Evolutionary conservation across 2,329 filamentous ascomycete species (phyloP).

Genomic region (Anthostomella pinea): DNA sequence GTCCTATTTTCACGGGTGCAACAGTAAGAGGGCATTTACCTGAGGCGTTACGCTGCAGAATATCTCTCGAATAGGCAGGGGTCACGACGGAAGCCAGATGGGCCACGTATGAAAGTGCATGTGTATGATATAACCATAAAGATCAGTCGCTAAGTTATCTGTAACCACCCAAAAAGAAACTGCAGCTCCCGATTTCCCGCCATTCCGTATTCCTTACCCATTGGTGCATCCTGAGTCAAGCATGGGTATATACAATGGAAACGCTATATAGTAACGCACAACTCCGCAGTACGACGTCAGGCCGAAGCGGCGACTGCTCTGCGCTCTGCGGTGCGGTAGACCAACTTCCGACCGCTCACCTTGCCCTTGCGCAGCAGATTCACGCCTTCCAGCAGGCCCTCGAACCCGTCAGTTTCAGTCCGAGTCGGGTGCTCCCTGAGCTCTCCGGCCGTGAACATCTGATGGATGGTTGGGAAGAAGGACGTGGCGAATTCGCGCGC

Average conservation of each 20-base stretch:
- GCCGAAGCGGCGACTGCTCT: background rate
- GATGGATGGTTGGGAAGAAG: conserved; percentile 8
- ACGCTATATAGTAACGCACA: background rate
- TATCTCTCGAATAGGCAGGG: too few species aligned
- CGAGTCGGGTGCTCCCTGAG: conserved; percentile 7
- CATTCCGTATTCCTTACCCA: too few species aligned
- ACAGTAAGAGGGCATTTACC: too few species aligned
- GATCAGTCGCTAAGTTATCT: too few species aligned
- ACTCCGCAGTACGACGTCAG: background rate
- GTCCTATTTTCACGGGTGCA: too few species aligned
- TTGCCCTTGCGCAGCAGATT: conserved; percentile 4
- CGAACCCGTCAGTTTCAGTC: conserved; percentile 7
- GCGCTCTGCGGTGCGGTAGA: conserved; percentile 6
- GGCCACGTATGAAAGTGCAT: too few species aligned
- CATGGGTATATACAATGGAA: background rate
- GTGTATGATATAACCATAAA: too few species aligned
- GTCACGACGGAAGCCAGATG: too few species aligned
- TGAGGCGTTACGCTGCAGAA: too few species aligned
- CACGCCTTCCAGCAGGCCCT: conserved; percentile 7
- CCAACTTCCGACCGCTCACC: conserved; percentile 7
- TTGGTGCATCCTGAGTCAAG: too few species aligned
- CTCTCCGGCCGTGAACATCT: conserved; percentile 5
- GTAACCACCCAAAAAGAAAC: too few species aligned
- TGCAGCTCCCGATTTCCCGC: too few species aligned
- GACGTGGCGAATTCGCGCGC: conserved; percentile 5